A percentile compares a stretch with the other conserved stretches of the same genome.
Conservation (phyloP, 768 basidiomycete genomes). For the Steccherinum ochraceum region DNA sequence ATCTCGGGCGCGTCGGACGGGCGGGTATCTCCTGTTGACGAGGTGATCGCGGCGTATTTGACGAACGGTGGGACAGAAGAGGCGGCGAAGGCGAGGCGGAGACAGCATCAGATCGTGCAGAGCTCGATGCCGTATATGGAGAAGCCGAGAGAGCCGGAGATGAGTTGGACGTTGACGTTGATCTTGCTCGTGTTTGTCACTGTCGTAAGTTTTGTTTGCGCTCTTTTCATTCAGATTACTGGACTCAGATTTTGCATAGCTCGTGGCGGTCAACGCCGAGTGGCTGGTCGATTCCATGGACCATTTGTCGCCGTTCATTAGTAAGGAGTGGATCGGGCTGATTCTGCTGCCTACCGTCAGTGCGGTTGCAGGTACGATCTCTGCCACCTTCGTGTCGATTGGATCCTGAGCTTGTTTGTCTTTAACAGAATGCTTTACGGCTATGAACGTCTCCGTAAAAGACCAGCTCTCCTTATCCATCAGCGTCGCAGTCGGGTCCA, state of each 20-base stretch:
- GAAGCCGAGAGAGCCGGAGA: slow-evolving; percentile 28
- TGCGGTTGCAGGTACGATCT: slow-evolving; percentile 67
- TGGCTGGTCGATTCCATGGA: slow-evolving; percentile 76
- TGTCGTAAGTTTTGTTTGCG: slow-evolving; percentile 23
- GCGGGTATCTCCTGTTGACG: slow-evolving; percentile 9
- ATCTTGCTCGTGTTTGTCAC: slow-evolving; percentile 31
- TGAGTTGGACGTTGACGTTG: slow-evolving; percentile 29
- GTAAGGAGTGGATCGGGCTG: slow-evolving; percentile 79
- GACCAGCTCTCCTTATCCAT: slow-evolving; percentile 83
- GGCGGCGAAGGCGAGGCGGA: background rate
- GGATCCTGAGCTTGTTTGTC: slow-evolving; percentile 4
- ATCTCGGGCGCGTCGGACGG: background rate
- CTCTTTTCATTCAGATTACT: background rate
- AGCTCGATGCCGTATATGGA: slow-evolving; percentile 16
- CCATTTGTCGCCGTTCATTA: slow-evolving; percentile 60
- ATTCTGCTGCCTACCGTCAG: slow-evolving; percentile 89
- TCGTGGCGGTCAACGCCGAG: slow-evolving; percentile 51
- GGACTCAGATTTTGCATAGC: slow-evolving; percentile 13
- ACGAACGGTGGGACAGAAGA: slow-evolving; percentile 1
- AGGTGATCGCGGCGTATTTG: slow-evolving; percentile 10
- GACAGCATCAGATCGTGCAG: background rate
- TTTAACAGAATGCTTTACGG: slow-evolving; percentile 76
- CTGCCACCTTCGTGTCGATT: background rate
- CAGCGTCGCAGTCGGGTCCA: slow-evolving; percentile 84
- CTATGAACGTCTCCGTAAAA: slow-evolving; percentile 87